Evolutionary conservation across 192 early-diverging fungal genomes (phyloP), one percentile per base, ranked within the genome.

Genomic region (Coemansia furcata): DNA sequence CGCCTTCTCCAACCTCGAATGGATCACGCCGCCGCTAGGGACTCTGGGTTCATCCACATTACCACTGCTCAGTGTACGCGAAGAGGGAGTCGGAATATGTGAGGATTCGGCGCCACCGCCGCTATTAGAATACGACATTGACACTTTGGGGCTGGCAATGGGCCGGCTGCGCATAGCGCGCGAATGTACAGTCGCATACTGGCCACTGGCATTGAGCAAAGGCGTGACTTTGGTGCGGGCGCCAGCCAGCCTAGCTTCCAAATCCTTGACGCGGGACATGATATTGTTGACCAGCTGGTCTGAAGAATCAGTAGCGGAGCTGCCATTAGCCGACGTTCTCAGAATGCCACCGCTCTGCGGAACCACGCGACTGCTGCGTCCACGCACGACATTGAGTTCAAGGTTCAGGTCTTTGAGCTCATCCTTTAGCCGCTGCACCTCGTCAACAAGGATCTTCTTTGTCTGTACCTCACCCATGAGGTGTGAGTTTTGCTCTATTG

Each of bases 401-500:
- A 85, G 79, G 23, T 85, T 82, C n/a, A 85, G 71, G 19, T 85
- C 84, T 59, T 82, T 82, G 7, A 93, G 82, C 73, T 93, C 90
- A 60, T 93, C 92, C 70, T 89, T 90, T 30, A 93, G 73, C 73
- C 90, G 75, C 71, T 91, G 92, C 11, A 89, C 88, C 75, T 93
- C 88, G 37, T 89, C 89, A 4, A 83, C 83, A 30, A 93, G 73
- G 33, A 84, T 71, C 71, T 87, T 87, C 76, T 91, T 93, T 12
- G 83, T 67, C 60, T 89, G 76, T 30, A 89, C 84, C 62, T 93
- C 91, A 52, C 84, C 82, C 66, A 87, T 82, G 52, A 93, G 82
- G 35, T 88, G 84, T 33, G 82, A 84, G 60, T 86, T 89, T 50
- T 87, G 71, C 77, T 93, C 90, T 39, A 92, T 76, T 1, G 89